Percentiles rank a stretch among this genome's conserved stretches.
Conservation (phyloP, 139 green algal species). For the Gonium pectorale region DNA sequence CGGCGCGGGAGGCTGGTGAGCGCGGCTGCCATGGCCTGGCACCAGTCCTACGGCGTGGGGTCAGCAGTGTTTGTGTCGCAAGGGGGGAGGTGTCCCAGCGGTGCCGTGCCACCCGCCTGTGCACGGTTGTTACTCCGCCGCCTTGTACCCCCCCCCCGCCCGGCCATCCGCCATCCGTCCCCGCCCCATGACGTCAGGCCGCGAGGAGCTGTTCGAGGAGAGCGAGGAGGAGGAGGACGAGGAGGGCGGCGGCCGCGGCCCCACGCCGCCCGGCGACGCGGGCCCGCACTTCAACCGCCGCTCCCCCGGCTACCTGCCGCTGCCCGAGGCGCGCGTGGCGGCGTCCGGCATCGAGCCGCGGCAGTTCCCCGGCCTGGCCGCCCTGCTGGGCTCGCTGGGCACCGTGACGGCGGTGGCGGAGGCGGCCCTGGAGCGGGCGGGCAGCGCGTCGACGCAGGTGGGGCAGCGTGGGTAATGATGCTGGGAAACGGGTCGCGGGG, state of each 20-base stretch:
- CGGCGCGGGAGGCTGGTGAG: conserved; percentile 14
- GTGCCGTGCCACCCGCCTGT: too few relatives aligned
- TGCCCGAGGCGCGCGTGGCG: conserved; percentile 50
- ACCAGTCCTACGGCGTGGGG: too few relatives aligned
- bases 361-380: not conserved
- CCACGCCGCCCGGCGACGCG: not conserved
- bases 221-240: conserved; percentile 4
- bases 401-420: conserved; percentile 22
- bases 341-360: conserved; percentile 28
- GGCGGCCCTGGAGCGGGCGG: conserved; percentile 41
- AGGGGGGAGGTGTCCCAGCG: too few relatives aligned
- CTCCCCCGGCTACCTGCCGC: conserved; percentile 44
- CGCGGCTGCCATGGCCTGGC: too few relatives aligned
- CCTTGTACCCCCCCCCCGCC: too few relatives aligned
- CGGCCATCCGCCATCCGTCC: too few relatives aligned
- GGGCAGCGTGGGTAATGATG: too few relatives aligned
- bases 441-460: conserved; percentile 20
- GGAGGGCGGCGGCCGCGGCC: not conserved
- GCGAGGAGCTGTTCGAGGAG: conserved; percentile 9
- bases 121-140: too few relatives aligned
- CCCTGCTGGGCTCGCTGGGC: conserved; percentile 8
- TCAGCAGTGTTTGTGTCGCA: too few relatives aligned
- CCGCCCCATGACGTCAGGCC: not conserved
- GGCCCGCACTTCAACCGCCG: conserved; percentile 41
- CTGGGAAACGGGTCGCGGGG: too few relatives aligned